Evolutionary conservation across 495 filamentous ascomycete genomes (phyloP).

Genomic region (Viridothelium virens): DNA sequence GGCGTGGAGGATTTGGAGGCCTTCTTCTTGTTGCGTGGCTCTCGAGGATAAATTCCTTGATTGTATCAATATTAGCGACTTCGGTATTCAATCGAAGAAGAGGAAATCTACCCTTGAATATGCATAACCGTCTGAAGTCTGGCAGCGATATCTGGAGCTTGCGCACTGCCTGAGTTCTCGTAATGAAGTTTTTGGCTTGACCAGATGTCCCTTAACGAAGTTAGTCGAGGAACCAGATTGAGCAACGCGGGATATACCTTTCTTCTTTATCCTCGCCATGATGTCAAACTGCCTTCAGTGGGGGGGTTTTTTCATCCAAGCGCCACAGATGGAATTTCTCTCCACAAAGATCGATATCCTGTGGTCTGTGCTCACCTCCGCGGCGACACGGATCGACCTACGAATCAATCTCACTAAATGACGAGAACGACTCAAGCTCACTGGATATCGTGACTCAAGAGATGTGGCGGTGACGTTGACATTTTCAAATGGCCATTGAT

Average conservation of each 20-base stretch:
- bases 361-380: slow-evolving; percentile 11
- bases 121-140: slow-evolving; percentile 95
- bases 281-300: slow-evolving; percentile 1
- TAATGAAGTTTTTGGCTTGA: slow-evolving; percentile 97
- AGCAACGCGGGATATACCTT: slow-evolving; percentile 46
- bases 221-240: slow-evolving; percentile 23
- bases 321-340: slow-evolving; percentile 3
- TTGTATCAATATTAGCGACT: not conserved
- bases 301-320: not conserved
- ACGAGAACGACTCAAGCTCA: not conserved
- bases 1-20: slow-evolving; percentile 81
- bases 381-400: not conserved
- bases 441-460: not conserved
- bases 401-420: not conserved
- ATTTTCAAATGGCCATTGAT: slow-evolving; percentile 35
- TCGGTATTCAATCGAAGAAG: not conserved
- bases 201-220: slow-evolving; percentile 62
- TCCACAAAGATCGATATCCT: slow-evolving; percentile 11
- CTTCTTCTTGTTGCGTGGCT: slow-evolving; percentile 94
- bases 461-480: not conserved
- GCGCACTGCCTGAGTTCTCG: slow-evolving; percentile 87
- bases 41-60: slow-evolving; percentile 85
- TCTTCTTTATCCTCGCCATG: slow-evolving; percentile 91
- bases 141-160: slow-evolving; percentile 96
- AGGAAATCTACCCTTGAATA: slow-evolving; percentile 72